Percentiles rank a stretch among this genome's conserved stretches.
Evolutionary conservation across 495 filamentous ascomycete species (phyloP).

Genomic region (Arthonia radiata): DNA sequence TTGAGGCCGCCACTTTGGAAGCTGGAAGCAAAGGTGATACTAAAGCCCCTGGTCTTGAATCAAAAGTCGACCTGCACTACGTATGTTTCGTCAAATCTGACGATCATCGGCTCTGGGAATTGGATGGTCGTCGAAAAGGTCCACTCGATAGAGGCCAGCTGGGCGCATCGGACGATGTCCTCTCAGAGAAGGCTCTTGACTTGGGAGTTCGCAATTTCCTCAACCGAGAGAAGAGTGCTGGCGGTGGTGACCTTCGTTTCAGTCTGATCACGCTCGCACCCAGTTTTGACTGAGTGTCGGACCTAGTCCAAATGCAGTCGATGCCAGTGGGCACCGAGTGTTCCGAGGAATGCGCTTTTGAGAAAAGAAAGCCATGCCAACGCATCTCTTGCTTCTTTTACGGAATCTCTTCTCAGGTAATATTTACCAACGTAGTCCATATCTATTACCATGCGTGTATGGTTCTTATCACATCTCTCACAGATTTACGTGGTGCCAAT

Average conservation of each 20-base stretch:
- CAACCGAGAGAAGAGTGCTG: conserved; percentile 27
- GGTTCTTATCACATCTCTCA: too few species aligned
- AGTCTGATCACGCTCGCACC: conserved; percentile 47
- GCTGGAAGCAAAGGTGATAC: conserved; percentile 15
- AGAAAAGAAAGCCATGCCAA: too few species aligned
- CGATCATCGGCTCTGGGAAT: conserved; percentile 53
- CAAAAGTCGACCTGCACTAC: conserved; percentile 17
- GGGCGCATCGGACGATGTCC: conserved; percentile 36
- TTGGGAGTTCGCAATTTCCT: conserved; percentile 38
- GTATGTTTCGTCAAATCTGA: conserved; percentile 50
- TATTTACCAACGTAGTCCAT: too few species aligned
- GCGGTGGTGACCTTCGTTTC: conserved; percentile 41
- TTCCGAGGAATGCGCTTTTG: too few species aligned
- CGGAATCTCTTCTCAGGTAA: too few species aligned
- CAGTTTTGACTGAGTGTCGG: too few species aligned
- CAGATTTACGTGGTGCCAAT: too few species aligned
- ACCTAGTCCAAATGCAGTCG: too few species aligned
- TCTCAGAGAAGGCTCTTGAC: conserved; percentile 38
- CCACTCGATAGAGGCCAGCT: conserved; percentile 45
- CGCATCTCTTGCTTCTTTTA: too few species aligned
- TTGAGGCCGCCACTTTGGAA: conserved; percentile 15
- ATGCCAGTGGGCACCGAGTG: too few species aligned
- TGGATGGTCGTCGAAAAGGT: conserved; percentile 56
- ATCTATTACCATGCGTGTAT: too few species aligned
- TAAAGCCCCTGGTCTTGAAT: conserved; percentile 12